Conservation (phyloP, 495 filamentous ascomycete species). For the Xylaria scruposa region DNA sequence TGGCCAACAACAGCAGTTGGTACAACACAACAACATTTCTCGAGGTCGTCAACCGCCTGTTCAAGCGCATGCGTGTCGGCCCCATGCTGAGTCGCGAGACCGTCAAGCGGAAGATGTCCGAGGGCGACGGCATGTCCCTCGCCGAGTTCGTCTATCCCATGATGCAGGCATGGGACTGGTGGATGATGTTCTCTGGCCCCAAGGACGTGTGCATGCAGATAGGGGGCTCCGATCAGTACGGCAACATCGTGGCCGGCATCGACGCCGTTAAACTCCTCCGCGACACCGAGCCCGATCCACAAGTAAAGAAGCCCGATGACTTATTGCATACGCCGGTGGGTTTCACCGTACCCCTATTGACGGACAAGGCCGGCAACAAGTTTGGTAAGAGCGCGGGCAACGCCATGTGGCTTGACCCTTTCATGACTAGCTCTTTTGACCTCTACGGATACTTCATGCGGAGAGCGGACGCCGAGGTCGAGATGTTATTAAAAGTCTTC, state of each 20-base stretch:
- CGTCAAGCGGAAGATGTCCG: slow-evolving; percentile 80
- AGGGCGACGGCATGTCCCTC: slow-evolving; percentile 89
- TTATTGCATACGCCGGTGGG: slow-evolving; percentile 65
- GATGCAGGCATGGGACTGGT: slow-evolving; percentile 98
- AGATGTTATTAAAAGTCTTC: slow-evolving; percentile 83
- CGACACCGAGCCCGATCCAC: slow-evolving; percentile 57
- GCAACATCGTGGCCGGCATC: slow-evolving; percentile 92
- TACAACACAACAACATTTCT: slow-evolving; percentile 70
- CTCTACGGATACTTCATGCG: slow-evolving; percentile 88
- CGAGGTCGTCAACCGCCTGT: slow-evolving; percentile 75
- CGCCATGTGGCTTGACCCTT: slow-evolving; percentile 88
- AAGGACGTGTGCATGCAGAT: slow-evolving; percentile 80
- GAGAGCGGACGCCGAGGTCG: slow-evolving; percentile 79
- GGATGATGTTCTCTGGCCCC: slow-evolving; percentile 68
- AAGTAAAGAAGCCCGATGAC: slow-evolving; percentile 35
- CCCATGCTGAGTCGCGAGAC: slow-evolving; percentile 90
- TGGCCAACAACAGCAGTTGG: slow-evolving; percentile 85
- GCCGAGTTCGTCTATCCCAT: slow-evolving; percentile 93
- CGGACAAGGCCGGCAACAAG: slow-evolving; percentile 83
- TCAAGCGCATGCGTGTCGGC: slow-evolving; percentile 73
- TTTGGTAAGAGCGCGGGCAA: slow-evolving; percentile 96
- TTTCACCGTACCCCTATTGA: slow-evolving; percentile 88
- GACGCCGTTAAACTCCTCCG: slow-evolving; percentile 78
- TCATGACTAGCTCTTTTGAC: slow-evolving; percentile 81
- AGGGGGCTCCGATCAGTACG: slow-evolving; percentile 93